Conservation (phyloP, 352 stramenopile species). For the Albugo candida region DNA sequence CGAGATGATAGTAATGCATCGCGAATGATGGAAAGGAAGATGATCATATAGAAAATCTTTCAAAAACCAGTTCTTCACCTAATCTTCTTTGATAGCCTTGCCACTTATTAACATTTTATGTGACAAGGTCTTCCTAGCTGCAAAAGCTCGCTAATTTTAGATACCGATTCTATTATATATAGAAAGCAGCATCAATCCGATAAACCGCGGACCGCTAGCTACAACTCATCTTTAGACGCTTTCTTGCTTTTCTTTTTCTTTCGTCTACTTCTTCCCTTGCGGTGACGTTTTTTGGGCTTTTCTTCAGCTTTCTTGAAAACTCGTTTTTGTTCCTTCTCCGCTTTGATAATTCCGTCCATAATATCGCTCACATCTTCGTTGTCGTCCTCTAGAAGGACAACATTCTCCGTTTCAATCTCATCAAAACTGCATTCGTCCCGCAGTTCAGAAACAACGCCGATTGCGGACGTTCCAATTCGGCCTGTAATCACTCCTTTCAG, state of each 20-base stretch:
- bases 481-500: conserved; percentile 37
- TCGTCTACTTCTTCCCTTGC: conserved; percentile 11
- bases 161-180: too few species aligned
- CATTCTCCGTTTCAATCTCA: conserved; percentile 18
- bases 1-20: too few species aligned
- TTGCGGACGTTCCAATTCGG: conserved; percentile 35
- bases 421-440: conserved; percentile 27
- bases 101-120: too few species aligned
- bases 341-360: conserved; percentile 46
- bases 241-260: conserved; percentile 11
- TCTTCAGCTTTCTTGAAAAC: conserved; percentile 20
- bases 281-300: conserved; percentile 6
- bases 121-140: too few species aligned
- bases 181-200: too few species aligned
- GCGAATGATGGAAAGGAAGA: too few species aligned
- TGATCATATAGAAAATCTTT: too few species aligned
- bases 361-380: conserved; percentile 41
- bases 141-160: too few species aligned
- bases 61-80: too few species aligned
- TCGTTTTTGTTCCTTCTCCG: conserved; percentile 38
- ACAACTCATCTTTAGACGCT: conserved; percentile 1
- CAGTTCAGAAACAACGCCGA: conserved; percentile 19
- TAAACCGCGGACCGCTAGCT: too few species aligned
- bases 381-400: conserved; percentile 15
- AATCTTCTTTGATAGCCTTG: too few species aligned